Evolutionary conservation across 2,329 filamentous ascomycete species (phyloP).

Genomic region (Penicillium sp.): DNA sequence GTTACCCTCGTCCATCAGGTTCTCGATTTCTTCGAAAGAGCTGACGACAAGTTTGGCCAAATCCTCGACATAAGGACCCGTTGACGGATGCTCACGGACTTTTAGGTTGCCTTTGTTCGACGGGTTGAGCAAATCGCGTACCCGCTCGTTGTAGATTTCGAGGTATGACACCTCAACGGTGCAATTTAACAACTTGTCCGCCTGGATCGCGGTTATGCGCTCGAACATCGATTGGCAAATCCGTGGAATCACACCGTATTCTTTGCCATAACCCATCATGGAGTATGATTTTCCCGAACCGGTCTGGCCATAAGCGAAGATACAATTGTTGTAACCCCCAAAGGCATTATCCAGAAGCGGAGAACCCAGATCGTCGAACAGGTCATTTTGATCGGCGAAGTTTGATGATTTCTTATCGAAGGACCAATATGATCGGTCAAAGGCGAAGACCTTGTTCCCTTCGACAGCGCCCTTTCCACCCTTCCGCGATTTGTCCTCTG

Average conservation of each 20-base stretch:
- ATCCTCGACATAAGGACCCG: constrained; percentile 97
- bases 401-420: constrained; percentile 77
- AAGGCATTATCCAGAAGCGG: constrained; percentile 97
- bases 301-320: constrained; percentile 98
- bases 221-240: constrained; percentile 99
- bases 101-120: constrained; percentile 94
- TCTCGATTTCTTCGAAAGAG: constrained; percentile 92
- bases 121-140: constrained; percentile 91
- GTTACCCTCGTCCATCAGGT: constrained; percentile 98
- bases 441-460: constrained; percentile 83
- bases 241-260: constrained; percentile 90
- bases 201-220: constrained; percentile 68
- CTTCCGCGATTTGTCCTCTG: constrained; percentile 53
- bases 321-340: constrained; percentile 98
- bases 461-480: constrained; percentile 63
- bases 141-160: constrained; percentile 98
- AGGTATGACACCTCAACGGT: constrained; percentile 98
- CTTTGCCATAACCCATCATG: constrained; percentile 99
- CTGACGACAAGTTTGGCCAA: constrained; percentile 91
- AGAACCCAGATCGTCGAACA: constrained; percentile 83
- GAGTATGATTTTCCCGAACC: constrained; percentile 98
- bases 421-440: constrained; percentile 97
- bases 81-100: constrained; percentile 95
- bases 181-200: constrained; percentile 76
- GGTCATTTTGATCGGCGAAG: constrained; percentile 85